Evolutionary conservation across 345 rosid genomes (phyloP).

Genomic region (Cardiospermum halicacabum): DNA sequence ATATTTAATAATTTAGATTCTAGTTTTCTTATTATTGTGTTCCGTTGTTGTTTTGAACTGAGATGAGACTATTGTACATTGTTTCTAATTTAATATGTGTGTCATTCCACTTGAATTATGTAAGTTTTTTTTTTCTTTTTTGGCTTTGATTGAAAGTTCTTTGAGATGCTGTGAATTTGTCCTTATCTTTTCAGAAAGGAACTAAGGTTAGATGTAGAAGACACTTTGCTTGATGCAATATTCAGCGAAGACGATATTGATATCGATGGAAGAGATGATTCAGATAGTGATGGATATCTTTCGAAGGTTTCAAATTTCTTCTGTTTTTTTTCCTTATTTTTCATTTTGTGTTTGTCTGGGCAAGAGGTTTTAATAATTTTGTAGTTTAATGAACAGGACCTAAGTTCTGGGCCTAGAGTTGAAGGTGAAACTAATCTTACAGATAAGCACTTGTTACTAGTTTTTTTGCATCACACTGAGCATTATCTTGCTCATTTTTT

Average conservation of each 20-base stretch:
- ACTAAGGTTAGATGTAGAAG: constrained; percentile 34
- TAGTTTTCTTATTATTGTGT: not conserved
- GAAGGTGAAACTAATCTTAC: constrained; percentile 24
- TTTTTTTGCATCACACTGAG: not conserved
- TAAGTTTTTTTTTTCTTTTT: too few species aligned
- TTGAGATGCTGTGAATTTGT: not conserved
- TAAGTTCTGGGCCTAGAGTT: constrained; percentile 12
- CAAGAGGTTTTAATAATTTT: constrained; percentile 16
- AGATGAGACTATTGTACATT: not conserved
- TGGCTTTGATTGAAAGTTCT: not conserved
- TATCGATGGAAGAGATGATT: constrained; percentile 46
- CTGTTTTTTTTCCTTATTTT: constrained; percentile 12
- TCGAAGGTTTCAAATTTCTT: constrained; percentile 54
- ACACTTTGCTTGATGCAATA: constrained; percentile 42
- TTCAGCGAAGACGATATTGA: constrained; percentile 46
- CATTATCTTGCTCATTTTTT: not conserved
- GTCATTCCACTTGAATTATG: too few species aligned
- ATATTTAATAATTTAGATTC: not conserved
- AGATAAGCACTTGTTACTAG: constrained; percentile 27
- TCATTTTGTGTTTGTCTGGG: constrained; percentile 10
- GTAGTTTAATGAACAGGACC: constrained; percentile 37
- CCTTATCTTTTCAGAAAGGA: constrained; percentile 38
- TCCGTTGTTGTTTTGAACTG: not conserved
- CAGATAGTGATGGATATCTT: constrained; percentile 82
- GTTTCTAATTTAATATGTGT: not conserved